Percentiles rank a stretch among this genome's conserved stretches.
These are phyloP conservation scores for Nakazawaea populi DNA, from an alignment of 805 yeast species.

Conservation along the genomic window DNA sequence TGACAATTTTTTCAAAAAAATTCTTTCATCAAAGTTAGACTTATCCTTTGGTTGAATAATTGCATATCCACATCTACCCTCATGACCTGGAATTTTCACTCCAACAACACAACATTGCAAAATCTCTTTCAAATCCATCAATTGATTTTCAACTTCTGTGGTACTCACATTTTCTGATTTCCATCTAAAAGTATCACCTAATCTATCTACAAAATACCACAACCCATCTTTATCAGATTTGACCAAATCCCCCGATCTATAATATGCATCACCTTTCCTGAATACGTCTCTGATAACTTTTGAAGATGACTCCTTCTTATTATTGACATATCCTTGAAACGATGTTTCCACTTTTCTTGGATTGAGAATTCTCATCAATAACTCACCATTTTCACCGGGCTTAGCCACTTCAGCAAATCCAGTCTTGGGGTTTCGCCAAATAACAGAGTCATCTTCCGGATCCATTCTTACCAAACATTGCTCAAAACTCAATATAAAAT, in stretches of 20 bases:
- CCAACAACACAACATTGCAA: conserved; percentile 85
- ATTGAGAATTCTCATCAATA: conserved; percentile 68
- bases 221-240: conserved; percentile 61
- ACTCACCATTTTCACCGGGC: conserved; percentile 75
- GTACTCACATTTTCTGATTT: conserved; percentile 93
- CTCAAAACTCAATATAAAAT: conserved; percentile 40
- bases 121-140: conserved; percentile 39
- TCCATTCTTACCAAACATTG: conserved; percentile 71
- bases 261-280: conserved; percentile 85
- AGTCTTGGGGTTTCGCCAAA: conserved; percentile 60
- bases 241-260: conserved; percentile 81
- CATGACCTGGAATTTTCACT: conserved; percentile 76
- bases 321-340: conserved; percentile 87
- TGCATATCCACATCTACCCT: conserved; percentile 93
- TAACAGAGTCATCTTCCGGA: conserved; percentile 66
- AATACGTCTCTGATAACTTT: conserved; percentile 73
- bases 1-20: conserved; percentile 34
- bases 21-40: conserved; percentile 16
- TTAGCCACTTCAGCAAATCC: conserved; percentile 57
- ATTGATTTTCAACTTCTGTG: conserved; percentile 82
- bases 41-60: conserved; percentile 50
- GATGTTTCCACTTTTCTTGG: conserved; percentile 59
- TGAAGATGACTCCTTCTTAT: conserved; percentile 69
- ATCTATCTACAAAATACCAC: conserved; percentile 80
- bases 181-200: conserved; percentile 97